Percentiles rank a stretch among this genome's conserved stretches.
phyloP scores from a whole-genome alignment of 352 stramenopile species.

The Globisporangium polare region DNA sequence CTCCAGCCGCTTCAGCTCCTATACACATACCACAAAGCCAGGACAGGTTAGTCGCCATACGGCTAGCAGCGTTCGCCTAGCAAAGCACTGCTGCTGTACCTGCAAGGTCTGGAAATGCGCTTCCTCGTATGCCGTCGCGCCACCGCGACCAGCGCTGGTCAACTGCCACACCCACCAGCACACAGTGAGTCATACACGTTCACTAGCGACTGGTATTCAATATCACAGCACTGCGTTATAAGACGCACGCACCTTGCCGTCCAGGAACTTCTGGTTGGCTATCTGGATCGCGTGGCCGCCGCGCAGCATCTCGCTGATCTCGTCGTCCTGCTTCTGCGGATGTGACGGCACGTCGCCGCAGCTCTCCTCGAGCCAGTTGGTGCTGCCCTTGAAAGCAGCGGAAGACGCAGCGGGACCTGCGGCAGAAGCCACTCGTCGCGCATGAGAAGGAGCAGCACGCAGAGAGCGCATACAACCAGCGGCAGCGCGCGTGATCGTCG shows the following conservation, averaged over 20 bases:
- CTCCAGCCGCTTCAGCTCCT: constrained; percentile 52
- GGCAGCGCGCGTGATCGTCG: neutral
- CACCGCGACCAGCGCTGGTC: constrained; percentile 22
- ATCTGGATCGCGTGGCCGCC: constrained; percentile 60
- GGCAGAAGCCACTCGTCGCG: neutral
- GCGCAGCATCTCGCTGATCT: constrained; percentile 68
- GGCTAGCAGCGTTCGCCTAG: too few species aligned
- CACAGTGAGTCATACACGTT: neutral
- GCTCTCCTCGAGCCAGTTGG: constrained; percentile 64
- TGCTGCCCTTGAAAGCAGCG: neutral
- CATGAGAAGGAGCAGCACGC: neutral
- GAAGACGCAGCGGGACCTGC: constrained; percentile 1
- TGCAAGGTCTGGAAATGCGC: constrained; percentile 42
- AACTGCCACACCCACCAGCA: constrained; percentile 23
- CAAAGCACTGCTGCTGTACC: constrained; percentile 19
- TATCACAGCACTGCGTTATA: neutral
- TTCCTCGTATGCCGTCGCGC: constrained; percentile 33
- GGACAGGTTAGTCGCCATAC: neutral
- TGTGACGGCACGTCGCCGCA: constrained; percentile 54
- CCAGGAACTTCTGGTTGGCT: constrained; percentile 43
- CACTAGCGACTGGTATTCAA: neutral
- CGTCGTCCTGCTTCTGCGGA: constrained; percentile 33
- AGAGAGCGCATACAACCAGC: neutral
- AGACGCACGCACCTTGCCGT: constrained; percentile 29
- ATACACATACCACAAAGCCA: neutral